Conservation (phyloP, 73 alveolate genomes). For the Paramecium sonneborni region DNA sequence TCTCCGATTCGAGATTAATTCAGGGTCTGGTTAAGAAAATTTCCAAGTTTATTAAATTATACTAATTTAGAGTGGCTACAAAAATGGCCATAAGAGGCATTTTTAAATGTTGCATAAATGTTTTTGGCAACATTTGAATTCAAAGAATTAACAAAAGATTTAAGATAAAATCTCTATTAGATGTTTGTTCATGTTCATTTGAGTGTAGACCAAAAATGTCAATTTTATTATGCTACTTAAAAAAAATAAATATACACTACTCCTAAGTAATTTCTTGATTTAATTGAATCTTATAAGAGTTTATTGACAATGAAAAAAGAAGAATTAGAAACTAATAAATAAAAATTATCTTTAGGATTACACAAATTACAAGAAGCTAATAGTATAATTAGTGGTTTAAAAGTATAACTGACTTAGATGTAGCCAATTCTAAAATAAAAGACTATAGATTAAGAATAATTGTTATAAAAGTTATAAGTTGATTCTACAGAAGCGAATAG, state of each 20-base stretch:
- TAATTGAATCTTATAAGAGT: constrained; percentile 81
- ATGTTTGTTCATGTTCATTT: constrained; percentile 81
- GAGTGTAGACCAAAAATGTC: constrained; percentile 67
- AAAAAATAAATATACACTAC: constrained; percentile 92
- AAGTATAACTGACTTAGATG: constrained; percentile 74
- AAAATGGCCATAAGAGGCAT: constrained; percentile 98
- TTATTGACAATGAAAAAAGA: constrained; percentile 84
- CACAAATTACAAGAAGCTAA: constrained; percentile 81
- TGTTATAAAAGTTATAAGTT: constrained; percentile 71
- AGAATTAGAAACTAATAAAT: constrained; percentile 67
- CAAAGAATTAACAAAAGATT: constrained; percentile 87
- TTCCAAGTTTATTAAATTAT: constrained; percentile 94
- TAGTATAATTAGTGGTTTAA: constrained; percentile 75
- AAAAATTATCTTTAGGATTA: constrained; percentile 78
- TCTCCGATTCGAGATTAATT: constrained; percentile 98
- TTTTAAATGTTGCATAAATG: constrained; percentile 92
- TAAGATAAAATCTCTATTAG: constrained; percentile 73
- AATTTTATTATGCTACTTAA: constrained; percentile 76
- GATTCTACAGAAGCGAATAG: constrained; percentile 80
- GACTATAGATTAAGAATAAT: constrained; percentile 75
- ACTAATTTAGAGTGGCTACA: constrained; percentile 96
- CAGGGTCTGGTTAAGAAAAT: constrained; percentile 90
- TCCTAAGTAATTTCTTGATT: constrained; percentile 90
- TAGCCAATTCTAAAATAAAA: constrained; percentile 79
- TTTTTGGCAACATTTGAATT: constrained; percentile 85